These are phyloP conservation scores for Gracilaria domingensis DNA, from an alignment of 23 red algal genomes.

Conservation along the genomic window DNA sequence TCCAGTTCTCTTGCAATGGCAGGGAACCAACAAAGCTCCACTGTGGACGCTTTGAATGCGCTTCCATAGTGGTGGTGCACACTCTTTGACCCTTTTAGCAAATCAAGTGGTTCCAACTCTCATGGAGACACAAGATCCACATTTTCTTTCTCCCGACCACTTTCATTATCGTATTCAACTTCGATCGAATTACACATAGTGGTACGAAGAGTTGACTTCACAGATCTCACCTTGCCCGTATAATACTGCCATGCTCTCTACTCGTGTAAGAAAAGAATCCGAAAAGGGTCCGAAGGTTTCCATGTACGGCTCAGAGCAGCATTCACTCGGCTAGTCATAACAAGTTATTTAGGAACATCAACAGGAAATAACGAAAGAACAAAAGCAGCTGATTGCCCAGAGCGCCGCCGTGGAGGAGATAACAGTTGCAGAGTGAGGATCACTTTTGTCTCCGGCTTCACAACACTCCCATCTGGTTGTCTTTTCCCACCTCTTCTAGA, in stretches of 20 bases:
- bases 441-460: slow-evolving; percentile 42
- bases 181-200: slow-evolving; percentile 79
- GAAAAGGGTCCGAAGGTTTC: slow-evolving; percentile 79
- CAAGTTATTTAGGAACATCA: slow-evolving; percentile 84
- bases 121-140: slow-evolving; percentile 72
- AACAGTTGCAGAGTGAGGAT: slow-evolving; percentile 47
- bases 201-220: slow-evolving; percentile 35
- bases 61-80: neutral
- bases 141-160: slow-evolving; percentile 57
- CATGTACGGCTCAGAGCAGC: slow-evolving; percentile 60
- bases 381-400: slow-evolving; percentile 35
- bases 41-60: slow-evolving; percentile 27
- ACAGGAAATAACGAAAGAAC: slow-evolving; percentile 79
- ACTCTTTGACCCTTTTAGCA: slow-evolving; percentile 12
- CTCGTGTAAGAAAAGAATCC: slow-evolving; percentile 84
- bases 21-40: slow-evolving; percentile 58
- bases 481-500: slow-evolving; percentile 10
- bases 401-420: neutral
- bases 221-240: slow-evolving; percentile 50
- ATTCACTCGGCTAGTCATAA: slow-evolving; percentile 72
- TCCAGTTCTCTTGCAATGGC: slow-evolving; percentile 63
- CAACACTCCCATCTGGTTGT: neutral
- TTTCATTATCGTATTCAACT: slow-evolving; percentile 79
- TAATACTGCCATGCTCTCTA: slow-evolving; percentile 77
- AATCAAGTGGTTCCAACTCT: slow-evolving; percentile 70